phyloP scores from a whole-genome alignment of 2,329 filamentous ascomycete species.

The Mollisia scopiformis region DNA sequence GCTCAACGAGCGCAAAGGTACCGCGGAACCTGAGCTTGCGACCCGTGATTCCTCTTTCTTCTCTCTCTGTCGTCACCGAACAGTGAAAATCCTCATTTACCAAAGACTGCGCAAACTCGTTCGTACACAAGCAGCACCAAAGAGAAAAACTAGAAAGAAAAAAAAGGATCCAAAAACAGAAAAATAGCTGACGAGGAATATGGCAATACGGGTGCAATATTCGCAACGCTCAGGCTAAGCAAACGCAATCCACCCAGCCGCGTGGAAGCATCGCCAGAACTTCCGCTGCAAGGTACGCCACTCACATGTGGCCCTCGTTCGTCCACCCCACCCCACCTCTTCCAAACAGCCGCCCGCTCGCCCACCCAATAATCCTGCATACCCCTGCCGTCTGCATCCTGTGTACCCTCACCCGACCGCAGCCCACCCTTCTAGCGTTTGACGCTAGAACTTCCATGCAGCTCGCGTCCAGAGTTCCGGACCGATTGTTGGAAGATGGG shows the following conservation, averaged over 20 bases:
- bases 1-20: not conserved
- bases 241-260: not conserved
- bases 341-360: too few species aligned
- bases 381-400: not conserved
- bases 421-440: conserved; percentile 46
- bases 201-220: not conserved
- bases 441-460: conserved; percentile 19
- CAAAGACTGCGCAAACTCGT: too few species aligned
- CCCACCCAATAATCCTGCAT: too few species aligned
- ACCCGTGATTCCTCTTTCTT: not conserved
- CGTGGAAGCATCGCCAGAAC: not conserved
- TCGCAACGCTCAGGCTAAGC: not conserved
- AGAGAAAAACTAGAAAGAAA: not conserved
- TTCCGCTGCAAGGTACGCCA: not conserved
- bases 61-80: not conserved
- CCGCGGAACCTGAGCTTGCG: not conserved
- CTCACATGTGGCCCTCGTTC: not conserved
- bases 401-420: too few species aligned
- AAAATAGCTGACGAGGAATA: too few species aligned
- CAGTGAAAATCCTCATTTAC: not conserved
- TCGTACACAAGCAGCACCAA: not conserved
- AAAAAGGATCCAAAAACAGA: not conserved
- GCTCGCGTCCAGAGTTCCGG: conserved; percentile 6
- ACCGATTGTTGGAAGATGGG: not conserved
- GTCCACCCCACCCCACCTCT: not conserved